These are phyloP conservation scores for Nicotiana noctiflora DNA, from an alignment of 257 asterid genomes.

Conservation along the genomic window DNA sequence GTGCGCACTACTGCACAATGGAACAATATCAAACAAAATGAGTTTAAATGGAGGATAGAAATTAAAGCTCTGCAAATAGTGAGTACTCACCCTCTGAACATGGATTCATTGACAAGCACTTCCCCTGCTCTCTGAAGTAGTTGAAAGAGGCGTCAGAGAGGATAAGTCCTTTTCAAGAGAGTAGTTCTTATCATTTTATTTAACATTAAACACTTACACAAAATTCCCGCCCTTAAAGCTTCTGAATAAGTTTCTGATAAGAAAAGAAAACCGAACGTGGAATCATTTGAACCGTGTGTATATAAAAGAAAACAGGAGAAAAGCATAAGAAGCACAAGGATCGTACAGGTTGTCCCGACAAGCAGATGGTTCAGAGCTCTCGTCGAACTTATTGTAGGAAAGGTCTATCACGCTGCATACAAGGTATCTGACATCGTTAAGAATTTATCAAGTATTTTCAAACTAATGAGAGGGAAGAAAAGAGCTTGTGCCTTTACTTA, in stretches of 20 bases:
- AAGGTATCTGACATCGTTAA: background rate
- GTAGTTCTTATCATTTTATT: background rate
- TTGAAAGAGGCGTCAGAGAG: background rate
- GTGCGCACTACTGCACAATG: background rate
- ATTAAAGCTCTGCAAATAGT: background rate
- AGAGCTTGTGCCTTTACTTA: background rate
- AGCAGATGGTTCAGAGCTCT: constrained; percentile 25
- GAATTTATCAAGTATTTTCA: background rate
- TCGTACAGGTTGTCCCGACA: constrained; percentile 49
- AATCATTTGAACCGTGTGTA: background rate
- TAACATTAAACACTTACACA: constrained; percentile 23
- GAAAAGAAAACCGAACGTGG: background rate
- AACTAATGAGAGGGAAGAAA: background rate
- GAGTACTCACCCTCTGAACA: constrained; percentile 34
- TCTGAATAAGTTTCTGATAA: constrained; percentile 54
- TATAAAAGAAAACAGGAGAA: background rate
- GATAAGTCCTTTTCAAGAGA: background rate
- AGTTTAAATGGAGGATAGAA: background rate
- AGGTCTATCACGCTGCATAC: constrained; percentile 42
- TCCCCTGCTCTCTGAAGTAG: constrained; percentile 24
- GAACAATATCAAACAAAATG: background rate
- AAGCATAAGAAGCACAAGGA: background rate
- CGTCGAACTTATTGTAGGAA: constrained; percentile 47
- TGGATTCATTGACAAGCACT: constrained; percentile 22
- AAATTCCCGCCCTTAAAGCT: constrained; percentile 29